Evolutionary conservation across 176 grass and related monocot genomes (phyloP).

Genomic region (Juncus inflexus): DNA sequence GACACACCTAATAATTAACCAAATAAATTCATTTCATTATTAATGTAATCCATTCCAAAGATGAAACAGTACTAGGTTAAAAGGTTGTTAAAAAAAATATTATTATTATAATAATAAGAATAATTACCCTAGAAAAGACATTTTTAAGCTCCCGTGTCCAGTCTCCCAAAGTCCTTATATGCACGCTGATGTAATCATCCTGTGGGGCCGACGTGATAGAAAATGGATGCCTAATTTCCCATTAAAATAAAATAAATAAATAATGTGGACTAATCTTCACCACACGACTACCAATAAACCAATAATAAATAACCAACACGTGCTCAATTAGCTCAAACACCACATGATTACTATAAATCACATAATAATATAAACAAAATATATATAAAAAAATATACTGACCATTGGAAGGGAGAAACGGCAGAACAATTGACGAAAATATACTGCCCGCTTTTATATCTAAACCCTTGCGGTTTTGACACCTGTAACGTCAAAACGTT

Average conservation of each 20-base stretch:
- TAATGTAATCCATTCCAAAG: slow-evolving; percentile 11
- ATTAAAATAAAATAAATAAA: slow-evolving; percentile 1
- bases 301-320: not conserved
- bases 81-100: slow-evolving; percentile 9
- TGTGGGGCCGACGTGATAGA: slow-evolving; percentile 88
- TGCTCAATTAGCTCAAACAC: not conserved
- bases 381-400: not conserved
- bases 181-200: slow-evolving; percentile 84
- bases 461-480: slow-evolving; percentile 79
- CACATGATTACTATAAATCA: not conserved
- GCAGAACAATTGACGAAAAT: slow-evolving; percentile 94
- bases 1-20: slow-evolving; percentile 56
- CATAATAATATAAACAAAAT: not conserved
- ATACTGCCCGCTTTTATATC: slow-evolving; percentile 79
- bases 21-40: not conserved
- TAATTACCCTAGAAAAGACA: slow-evolving; percentile 61
- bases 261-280: slow-evolving; percentile 7
- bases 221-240: slow-evolving; percentile 73
- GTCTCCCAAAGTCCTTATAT: slow-evolving; percentile 86
- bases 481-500: slow-evolving; percentile 73
- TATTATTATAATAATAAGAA: not conserved
- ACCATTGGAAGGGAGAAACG: slow-evolving; percentile 95
- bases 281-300: not conserved
- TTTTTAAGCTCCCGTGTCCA: slow-evolving; percentile 91
- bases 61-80: not conserved